Conservation (phyloP, 768 basidiomycete genomes). For the Rhodotorula taiwanensis region DNA sequence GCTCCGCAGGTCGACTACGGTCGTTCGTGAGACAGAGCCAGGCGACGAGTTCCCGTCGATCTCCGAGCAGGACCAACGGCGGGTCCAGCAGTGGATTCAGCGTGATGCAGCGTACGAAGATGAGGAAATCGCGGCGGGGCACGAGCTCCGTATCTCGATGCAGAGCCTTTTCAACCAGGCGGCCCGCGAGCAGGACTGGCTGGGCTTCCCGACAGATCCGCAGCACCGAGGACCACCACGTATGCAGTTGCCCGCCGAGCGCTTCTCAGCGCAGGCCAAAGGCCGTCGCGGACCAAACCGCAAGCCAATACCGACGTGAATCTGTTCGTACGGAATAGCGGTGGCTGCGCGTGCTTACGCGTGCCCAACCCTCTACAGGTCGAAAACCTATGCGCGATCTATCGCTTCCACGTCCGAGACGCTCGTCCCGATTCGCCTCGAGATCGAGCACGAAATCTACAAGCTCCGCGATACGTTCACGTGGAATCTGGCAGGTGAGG, state of each 20-base stretch:
- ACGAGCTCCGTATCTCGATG: background rate
- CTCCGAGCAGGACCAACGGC: constrained; percentile 5
- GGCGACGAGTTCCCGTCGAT: constrained; percentile 28
- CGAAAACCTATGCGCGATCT: constrained; percentile 43
- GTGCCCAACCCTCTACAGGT: constrained; percentile 12
- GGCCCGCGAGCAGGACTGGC: constrained; percentile 34
- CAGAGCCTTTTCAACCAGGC: constrained; percentile 13
- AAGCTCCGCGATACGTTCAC: constrained; percentile 93
- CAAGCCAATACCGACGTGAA: constrained; percentile 20
- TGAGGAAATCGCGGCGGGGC: constrained; percentile 3
- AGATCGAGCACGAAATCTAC: constrained; percentile 89
- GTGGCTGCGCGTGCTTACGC: no score
- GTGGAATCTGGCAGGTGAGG: constrained; percentile 91
- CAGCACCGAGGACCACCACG: no score
- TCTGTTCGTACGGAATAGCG: background rate
- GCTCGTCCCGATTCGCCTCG: constrained; percentile 89
- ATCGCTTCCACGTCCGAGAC: constrained; percentile 54
- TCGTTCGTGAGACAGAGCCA: constrained; percentile 13
- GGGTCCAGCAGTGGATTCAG: constrained; percentile 29
- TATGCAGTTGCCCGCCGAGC: no score
- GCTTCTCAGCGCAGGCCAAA: background rate
- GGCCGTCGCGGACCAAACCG: constrained; percentile 19
- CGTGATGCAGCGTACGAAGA: constrained; percentile 26
- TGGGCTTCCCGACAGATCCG: constrained; percentile 12
- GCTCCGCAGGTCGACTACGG: constrained; percentile 2